Evolutionary conservation across 352 stramenopile species (phyloP).

Genomic region (Phytophthora fragariae): DNA sequence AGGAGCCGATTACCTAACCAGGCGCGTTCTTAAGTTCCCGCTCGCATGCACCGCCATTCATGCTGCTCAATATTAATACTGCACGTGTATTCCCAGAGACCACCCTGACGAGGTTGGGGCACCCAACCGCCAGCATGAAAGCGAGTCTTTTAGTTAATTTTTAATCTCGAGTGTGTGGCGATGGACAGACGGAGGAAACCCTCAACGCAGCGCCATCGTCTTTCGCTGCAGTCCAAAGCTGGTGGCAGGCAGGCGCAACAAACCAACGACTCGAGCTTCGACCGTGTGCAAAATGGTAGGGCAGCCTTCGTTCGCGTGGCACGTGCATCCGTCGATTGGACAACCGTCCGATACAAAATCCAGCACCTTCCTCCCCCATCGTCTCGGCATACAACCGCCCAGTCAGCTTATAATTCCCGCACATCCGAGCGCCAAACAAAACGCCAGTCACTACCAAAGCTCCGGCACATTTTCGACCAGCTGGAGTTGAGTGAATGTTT

Average conservation of each 20-base stretch:
- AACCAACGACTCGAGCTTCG: constrained; percentile 23
- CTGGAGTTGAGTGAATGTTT: constrained; percentile 5
- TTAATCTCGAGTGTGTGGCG: constrained; percentile 9
- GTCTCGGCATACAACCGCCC: constrained; percentile 21
- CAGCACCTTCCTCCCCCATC: constrained; percentile 6
- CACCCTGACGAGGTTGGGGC: not conserved
- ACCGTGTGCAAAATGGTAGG: not conserved
- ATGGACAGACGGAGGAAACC: constrained; percentile 7
- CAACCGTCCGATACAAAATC: constrained; percentile 19
- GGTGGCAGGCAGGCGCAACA: not conserved
- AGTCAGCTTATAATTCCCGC: constrained; percentile 14
- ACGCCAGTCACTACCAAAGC: constrained; percentile 15
- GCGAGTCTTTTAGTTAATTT: constrained; percentile 7
- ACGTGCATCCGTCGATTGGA: constrained; percentile 24
- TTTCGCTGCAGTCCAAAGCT: constrained; percentile 14
- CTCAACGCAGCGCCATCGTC: constrained; percentile 17
- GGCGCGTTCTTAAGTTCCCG: too few relatives aligned
- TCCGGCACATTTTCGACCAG: constrained; percentile 14
- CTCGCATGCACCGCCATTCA: not conserved
- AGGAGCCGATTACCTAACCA: constrained; percentile 20
- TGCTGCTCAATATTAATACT: not conserved
- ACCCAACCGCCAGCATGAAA: not conserved
- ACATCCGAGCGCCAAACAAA: constrained; percentile 20
- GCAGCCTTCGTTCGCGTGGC: constrained; percentile 1
- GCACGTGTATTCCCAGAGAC: not conserved